Base-by-base conservation (phyloP, 768 basidiomycete species). In the Leccinum ochraceum region DNA sequence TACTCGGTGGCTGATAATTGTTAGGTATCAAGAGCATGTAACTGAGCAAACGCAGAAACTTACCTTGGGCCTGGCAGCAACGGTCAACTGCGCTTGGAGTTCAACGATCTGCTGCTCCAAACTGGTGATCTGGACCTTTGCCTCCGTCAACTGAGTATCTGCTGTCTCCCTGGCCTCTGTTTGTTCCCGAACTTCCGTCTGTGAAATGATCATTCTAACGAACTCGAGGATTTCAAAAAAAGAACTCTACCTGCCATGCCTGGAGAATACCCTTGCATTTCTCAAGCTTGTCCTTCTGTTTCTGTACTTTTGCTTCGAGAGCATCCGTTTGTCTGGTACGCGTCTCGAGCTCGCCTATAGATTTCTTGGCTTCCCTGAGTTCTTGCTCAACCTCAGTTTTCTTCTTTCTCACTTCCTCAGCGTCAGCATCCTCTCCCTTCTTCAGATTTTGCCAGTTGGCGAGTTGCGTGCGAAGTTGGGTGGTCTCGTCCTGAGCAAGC, bases 391-490 rank as follows among this genome's bases (percentile, higher is more conserved):
- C 76, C 34, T 85, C 81, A 10, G 80, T 74, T 10, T 82, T 81
- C 58, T 78, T 76, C 67, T 84, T 86, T 46, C 85, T 79, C 55
- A 81, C 73, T 6, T 74, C 71, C 56, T 87, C 88, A 9, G 81
- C 76, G 34, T 88, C 85, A 17, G 77, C 81, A 11, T 81, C 85
- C 52, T 85, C 88, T 53, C 83, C 85, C 28, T 76, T 85, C 66
- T 91, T 90, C 17, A 90, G 71, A 28, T 72, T 80, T 66, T 88
- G 80, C 88, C 88, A 90, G 67, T 86, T 84, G 46, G 83, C 82
- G 9, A 92, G 75, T 65, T 92, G 90, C 16, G 81, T 80, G 54
- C 82, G 80, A 39, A 90, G 75, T 46, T 87, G 81, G 5, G 74
- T 73, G 53, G 81, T 82, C 10, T 79, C 79, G 6, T 84, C 82